Evolutionary conservation across 2,329 filamentous ascomycete species (phyloP), one percentile per base, ranked within the genome.

Genomic region (Pyricularia sp.): DNA sequence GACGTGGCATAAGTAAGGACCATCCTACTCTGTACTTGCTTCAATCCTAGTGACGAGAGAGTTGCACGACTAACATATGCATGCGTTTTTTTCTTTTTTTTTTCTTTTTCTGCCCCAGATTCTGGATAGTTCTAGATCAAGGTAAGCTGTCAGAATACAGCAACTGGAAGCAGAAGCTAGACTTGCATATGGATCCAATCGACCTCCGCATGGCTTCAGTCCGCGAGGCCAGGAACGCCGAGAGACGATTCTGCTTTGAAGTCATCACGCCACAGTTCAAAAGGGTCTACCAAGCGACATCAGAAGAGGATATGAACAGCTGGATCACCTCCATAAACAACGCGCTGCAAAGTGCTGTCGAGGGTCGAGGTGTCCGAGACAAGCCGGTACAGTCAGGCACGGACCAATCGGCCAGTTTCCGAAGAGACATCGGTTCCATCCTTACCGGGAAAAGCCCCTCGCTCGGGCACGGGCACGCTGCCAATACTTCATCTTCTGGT

Each of bases 281-380:
- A 71, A 87, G 94, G 65, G 93, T 97, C 19, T 99, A 97, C 75
- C 94, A 99, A 77, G 94, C 93, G 55, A 97, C 93, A 1, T 96
- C 93, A 0, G 94, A 97, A 76, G 94, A 99, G 53, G 94, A 99
- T 71, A 96, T 99, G 91, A 92, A 88, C 73, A 93, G 87, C 70
- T 99, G 94, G 94, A 99, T 99, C 70, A 82, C 85, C 26, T 89
- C 94, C 24, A 96, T 99, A 78, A 99, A 99, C 76, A 99, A 97
- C 72, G 96, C 94, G 10, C 79, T 97, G 53, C 94, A 99, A 73
- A 96, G 91, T 73, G 96, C 94, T 19, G 91, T 99, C 62, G 96
- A 99, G 76, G 88, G 90, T 59, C 86, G 88, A 68, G 84, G 85
- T 33, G 82, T 80, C 68, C 83, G 77, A 68, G 84, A 83, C 64